phyloP scores from a whole-genome alignment of 192 early-diverging fungal genomes.

The Umbelopsis isabellina region DNA sequence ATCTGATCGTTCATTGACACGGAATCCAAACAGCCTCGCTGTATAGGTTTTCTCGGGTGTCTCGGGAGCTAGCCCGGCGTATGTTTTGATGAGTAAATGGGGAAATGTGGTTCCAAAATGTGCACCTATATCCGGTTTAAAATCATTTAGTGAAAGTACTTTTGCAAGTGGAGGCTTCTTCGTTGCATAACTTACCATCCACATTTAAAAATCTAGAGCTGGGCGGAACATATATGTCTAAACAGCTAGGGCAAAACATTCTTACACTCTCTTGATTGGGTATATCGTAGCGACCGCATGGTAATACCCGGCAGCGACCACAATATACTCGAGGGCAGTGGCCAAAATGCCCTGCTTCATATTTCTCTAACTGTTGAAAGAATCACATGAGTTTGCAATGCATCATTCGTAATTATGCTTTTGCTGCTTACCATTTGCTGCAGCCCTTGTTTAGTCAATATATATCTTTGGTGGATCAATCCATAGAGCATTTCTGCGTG shows the following conservation, averaged over 20 bases:
- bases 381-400: not conserved
- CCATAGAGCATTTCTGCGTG: slow-evolving; percentile 94
- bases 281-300: slow-evolving; percentile 73
- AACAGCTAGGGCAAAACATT: slow-evolving; percentile 80
- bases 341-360: slow-evolving; percentile 78
- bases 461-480: slow-evolving; percentile 91
- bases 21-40: slow-evolving; percentile 93
- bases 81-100: slow-evolving; percentile 88
- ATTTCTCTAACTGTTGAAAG: slow-evolving; percentile 62
- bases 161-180: not conserved
- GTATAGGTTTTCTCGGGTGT: slow-evolving; percentile 65
- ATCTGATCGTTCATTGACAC: slow-evolving; percentile 72
- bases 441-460: slow-evolving; percentile 86
- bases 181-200: slow-evolving; percentile 56
- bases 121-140: slow-evolving; percentile 65
- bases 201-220: slow-evolving; percentile 68
- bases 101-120: slow-evolving; percentile 97
- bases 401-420: slow-evolving; percentile 42
- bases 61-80: slow-evolving; percentile 72
- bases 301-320: slow-evolving; percentile 60
- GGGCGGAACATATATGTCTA: slow-evolving; percentile 77
- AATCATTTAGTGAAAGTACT: slow-evolving; percentile 27
- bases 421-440: slow-evolving; percentile 68
- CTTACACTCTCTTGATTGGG: slow-evolving; percentile 71
- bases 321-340: slow-evolving; percentile 75